Base-by-base conservation (phyloP, 192 early-diverging fungal species). In the Coemansia sp. region DNA sequence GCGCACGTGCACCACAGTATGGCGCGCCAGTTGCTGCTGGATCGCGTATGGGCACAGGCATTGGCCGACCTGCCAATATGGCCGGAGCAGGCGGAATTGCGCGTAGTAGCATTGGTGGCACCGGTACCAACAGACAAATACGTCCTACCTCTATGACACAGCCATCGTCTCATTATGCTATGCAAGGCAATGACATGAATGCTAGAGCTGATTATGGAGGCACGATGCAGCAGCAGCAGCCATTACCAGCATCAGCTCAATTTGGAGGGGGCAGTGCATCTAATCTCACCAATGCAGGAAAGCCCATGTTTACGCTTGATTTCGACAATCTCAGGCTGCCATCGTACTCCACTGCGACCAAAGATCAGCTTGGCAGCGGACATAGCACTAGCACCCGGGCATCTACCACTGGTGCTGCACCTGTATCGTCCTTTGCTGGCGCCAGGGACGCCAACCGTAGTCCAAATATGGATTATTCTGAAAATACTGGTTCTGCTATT, bases 301-400 rank as follows among this genome's bases (percentile, higher is more conserved):
- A 58, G 16, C 74, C 73, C 21, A 77, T 82, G 72, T 80, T 81
- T 26, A 83, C 65, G 42, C 71, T 84, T 25, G 80, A 84, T 64
- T 74, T 84, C 67, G 82, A 84, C 66, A 78, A 82, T 30, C 76
- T 84, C 49, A 84, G 72, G 55, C 64, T 84, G 31, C 84, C 83
- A 9, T 26, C 73, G 9, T 78, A 78, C 45, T 76, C 73, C 29
- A 69, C 75, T 28, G 59, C 72, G 13, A 75, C 75, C 0, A 53
- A 63, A 10, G 71, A 74, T 21, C 78, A 79, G 48, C 64, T 74
- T 23, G 68, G 51, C 5, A 16, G 49, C n/a, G 61, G 20, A 9
- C 63, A 67, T 58, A 66, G 71, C 8, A 55, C 28, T 25, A 52
- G 64, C 29, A 13, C 56, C 15, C 34, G 61, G 23, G 58, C 61